Conservation (phyloP, 768 basidiomycete genomes). For the Panus rudis region DNA sequence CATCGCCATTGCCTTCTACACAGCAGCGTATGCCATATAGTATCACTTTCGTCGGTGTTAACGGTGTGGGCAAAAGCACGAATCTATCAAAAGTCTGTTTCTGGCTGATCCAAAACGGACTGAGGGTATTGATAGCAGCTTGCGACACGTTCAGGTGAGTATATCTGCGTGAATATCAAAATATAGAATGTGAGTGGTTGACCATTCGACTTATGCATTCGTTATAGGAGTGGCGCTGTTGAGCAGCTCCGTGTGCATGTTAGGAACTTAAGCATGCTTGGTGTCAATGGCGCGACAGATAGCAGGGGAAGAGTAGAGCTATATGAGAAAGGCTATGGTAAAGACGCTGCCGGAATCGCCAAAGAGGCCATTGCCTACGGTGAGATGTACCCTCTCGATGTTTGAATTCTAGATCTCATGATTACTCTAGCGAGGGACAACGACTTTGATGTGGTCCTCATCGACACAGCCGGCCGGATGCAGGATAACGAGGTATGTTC, state of each 20-base stretch:
- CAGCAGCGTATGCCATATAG: conserved; percentile 83
- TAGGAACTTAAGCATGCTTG: conserved; percentile 83
- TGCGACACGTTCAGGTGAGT: conserved; percentile 92
- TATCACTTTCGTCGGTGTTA: conserved; percentile 96
- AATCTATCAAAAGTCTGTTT: conserved; percentile 98
- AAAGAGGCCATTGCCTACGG: conserved; percentile 91
- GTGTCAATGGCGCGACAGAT: conserved; percentile 55
- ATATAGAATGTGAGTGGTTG: conserved; percentile 2
- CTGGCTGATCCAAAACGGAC: conserved; percentile 95
- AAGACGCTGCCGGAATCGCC: conserved; percentile 97
- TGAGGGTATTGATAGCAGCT: conserved; percentile 92
- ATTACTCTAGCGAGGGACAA: conserved; percentile 67
- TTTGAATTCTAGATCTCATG: not conserved
- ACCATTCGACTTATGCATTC: not conserved
- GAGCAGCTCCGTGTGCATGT: conserved; percentile 97
- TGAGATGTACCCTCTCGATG: conserved; percentile 25
- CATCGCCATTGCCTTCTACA: conserved; percentile 63
- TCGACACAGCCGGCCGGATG: conserved; percentile 98
- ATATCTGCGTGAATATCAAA: not conserved
- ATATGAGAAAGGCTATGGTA: conserved; percentile 95
- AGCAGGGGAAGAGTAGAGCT: conserved; percentile 82
- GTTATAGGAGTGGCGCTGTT: conserved; percentile 81
- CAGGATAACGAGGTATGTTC: conserved; percentile 89
- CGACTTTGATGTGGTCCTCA: conserved; percentile 92
- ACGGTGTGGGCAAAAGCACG: conserved; percentile 98